Base-by-base conservation (phyloP, 2,329 filamentous ascomycete species). In the Lasiodiplodia citricola region DNA sequence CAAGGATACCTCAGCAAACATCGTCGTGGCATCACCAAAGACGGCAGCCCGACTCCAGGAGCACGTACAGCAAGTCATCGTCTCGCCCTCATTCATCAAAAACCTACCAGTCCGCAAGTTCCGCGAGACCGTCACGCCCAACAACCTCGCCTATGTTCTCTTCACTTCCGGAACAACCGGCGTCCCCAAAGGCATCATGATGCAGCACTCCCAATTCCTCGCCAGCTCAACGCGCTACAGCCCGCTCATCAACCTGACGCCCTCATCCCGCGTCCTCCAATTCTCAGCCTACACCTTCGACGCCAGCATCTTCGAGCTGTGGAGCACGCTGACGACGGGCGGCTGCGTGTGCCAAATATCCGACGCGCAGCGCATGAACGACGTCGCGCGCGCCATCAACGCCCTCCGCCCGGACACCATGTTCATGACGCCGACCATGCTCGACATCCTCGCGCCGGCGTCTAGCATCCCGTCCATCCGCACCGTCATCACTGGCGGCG, bases 291-390 rank as follows among this genome's bases (percentile, higher is more conserved):
- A 73, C 57, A 68, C 69, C 5, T 76, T 74, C 50, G 74, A 75
- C 63, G 72, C 74, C 37, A 66, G 70, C 52, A 77, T 89, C 25
- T 72, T 70, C 25, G 70, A 72, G 28, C 62, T 75, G 13, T 56
- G 74, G 13, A 75, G 73, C 66, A 70, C 78, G 14, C 54, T 74
- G 3, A 2, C 87, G 88, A 71, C 83, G 16, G 89, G 89, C 25
- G 88, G 86, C 0, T 89, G 87, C 67, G 80, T 90, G 3, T 90
- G 88, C 70, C 81, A 90, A 0, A 87, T 88, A 0, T 85, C 84
- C 0, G 80, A 86, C 0, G 76, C 82, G 1, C 86, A 89, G 52
- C 81, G 86, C 11, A 75, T 85, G 52, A 82, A 84, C 64, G 84
- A 89, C 68, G 84, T 62, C 78, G 80, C 6, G 56, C 82, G 81